Conservation (phyloP, 139 green algal genomes). For the Auxenochlorella protothecoides region DNA sequence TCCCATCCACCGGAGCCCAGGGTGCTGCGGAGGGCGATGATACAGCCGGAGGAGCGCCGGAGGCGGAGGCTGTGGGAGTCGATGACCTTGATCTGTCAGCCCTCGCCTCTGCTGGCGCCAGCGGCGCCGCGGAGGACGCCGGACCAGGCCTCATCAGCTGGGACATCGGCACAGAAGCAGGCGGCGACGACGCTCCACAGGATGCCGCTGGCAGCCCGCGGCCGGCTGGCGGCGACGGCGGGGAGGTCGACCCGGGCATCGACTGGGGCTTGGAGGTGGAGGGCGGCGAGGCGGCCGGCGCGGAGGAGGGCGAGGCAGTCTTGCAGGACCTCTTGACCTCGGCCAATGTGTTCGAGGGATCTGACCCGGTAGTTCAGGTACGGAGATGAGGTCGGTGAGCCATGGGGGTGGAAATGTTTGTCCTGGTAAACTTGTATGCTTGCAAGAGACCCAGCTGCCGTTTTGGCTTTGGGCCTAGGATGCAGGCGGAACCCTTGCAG, state of each 20-base stretch:
- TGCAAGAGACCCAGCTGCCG: background rate
- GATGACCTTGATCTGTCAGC: background rate
- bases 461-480: background rate
- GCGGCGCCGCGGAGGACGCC: background rate
- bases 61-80: conserved; percentile 2
- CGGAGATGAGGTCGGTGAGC: too few species aligned
- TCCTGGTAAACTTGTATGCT: background rate
- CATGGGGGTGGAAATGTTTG: too few species aligned
- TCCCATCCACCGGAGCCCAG: background rate
- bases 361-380: too few species aligned
- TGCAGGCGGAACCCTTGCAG: background rate
- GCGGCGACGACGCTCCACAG: conserved; percentile 12
- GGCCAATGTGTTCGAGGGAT: too few species aligned
- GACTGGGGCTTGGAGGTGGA: background rate
- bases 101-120: background rate
- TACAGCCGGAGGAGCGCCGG: conserved; percentile 7
- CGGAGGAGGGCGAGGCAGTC: background rate
- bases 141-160: conserved; percentile 30
- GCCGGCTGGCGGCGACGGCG: background rate
- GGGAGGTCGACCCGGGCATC: background rate
- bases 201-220: background rate
- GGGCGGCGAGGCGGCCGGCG: background rate
- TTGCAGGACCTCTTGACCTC: too few species aligned
- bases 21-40: conserved; percentile 36
- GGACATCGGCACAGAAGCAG: conserved; percentile 46